phyloP scores from a whole-genome alignment of 1,284 basidiomycete species.

The Fomitopsis palustris region DNA sequence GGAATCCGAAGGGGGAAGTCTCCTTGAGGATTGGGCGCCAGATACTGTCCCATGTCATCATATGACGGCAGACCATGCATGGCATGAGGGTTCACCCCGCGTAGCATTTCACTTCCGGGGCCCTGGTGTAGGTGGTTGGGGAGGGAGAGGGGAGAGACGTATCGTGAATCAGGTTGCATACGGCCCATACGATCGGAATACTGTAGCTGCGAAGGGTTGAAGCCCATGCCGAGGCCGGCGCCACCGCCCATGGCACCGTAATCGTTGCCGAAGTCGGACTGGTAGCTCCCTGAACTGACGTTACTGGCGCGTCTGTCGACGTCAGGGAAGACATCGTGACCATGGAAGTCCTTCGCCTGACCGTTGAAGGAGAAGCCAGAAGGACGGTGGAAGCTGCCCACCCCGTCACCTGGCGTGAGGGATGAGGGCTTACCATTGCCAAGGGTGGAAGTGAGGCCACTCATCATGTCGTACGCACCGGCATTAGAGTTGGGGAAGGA shows the following conservation, averaged over 20 bases:
- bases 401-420: slow-evolving; percentile 63
- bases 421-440: slow-evolving; percentile 72
- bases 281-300: slow-evolving; percentile 40
- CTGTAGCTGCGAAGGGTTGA: slow-evolving; percentile 39
- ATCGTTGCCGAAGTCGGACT: slow-evolving; percentile 59
- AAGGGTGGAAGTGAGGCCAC: slow-evolving; percentile 55
- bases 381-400: slow-evolving; percentile 50
- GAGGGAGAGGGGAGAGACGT: slow-evolving; percentile 32
- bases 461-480: slow-evolving; percentile 62
- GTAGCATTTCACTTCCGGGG: slow-evolving; percentile 50
- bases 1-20: slow-evolving; percentile 60
- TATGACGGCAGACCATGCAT: slow-evolving; percentile 51
- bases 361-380: slow-evolving; percentile 43
- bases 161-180: slow-evolving; percentile 36
- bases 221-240: slow-evolving; percentile 41
- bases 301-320: slow-evolving; percentile 57
- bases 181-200: slow-evolving; percentile 58
- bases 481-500: slow-evolving; percentile 49
- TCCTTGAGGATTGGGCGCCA: slow-evolving; percentile 44
- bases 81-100: slow-evolving; percentile 63
- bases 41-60: slow-evolving; percentile 55
- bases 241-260: slow-evolving; percentile 47
- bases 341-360: slow-evolving; percentile 51
- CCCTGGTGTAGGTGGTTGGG: slow-evolving; percentile 42
- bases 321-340: slow-evolving; percentile 46